Conservation (phyloP, 345 rosid genomes). For the Capsella bursapastoris region DNA sequence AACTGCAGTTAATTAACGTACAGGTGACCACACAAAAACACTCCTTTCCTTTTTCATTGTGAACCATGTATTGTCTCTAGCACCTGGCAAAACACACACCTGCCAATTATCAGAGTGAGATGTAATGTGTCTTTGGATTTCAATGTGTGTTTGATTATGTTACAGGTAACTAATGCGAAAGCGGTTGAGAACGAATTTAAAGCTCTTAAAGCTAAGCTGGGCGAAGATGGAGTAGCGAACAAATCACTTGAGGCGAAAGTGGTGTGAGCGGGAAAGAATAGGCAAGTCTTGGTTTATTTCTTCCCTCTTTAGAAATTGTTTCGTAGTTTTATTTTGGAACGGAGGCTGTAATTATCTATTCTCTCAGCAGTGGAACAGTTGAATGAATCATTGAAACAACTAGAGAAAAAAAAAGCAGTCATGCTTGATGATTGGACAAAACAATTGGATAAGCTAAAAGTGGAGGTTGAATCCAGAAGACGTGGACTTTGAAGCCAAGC, state of each 20-base stretch:
- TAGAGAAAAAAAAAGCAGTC: conserved; percentile 63
- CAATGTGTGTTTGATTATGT: conserved; percentile 28
- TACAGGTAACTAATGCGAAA: conserved; percentile 78
- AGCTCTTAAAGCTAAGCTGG: conserved; percentile 65
- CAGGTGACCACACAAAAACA: conserved; percentile 54
- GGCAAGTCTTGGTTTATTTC: conserved; percentile 49
- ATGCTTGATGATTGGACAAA: conserved; percentile 59
- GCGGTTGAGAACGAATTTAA: conserved; percentile 76
- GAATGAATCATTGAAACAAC: conserved; percentile 55
- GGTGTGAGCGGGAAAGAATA: conserved; percentile 68
- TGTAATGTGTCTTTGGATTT: conserved; percentile 6
- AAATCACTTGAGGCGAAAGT: conserved; percentile 80
- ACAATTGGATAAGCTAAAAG: conserved; percentile 54
- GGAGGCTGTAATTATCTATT: conserved; percentile 7
- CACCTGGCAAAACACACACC: conserved; percentile 19
- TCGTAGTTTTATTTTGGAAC: neutral
- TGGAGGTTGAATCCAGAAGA: conserved; percentile 67
- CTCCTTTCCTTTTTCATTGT: conserved; percentile 11
- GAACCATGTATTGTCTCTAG: conserved; percentile 18
- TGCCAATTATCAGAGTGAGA: neutral
- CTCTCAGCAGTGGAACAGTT: conserved; percentile 63
- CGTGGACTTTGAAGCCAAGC: conserved; percentile 72
- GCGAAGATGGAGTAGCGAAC: conserved; percentile 64
- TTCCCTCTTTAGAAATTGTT: conserved; percentile 14
- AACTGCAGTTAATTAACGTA: conserved; percentile 74